Base-by-base conservation (phyloP, 805 yeast species). In the Candida rishiriensis region DNA sequence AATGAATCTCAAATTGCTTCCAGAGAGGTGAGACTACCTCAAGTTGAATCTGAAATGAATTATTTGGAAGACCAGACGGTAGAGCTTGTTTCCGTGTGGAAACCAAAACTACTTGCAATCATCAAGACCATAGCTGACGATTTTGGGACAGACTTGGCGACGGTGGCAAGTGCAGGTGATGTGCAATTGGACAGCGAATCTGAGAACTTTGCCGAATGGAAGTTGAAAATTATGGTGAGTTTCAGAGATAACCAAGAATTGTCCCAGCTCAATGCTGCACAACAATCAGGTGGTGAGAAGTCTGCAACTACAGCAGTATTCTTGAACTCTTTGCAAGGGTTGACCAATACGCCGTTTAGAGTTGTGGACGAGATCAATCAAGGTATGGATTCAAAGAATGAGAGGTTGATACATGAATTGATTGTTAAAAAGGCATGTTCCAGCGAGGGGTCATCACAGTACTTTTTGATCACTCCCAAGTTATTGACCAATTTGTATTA, bases 321-420 rank as follows among this genome's bases (percentile, higher is more conserved):
- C 60, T 76, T 93, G 59, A 86, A 93, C 72, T 83, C 98, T 1
- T 70, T 93, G 50, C 99, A 93, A 66, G 91, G 89, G 10, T 72
- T 85, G 45, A 83, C 97, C 0, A 75, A 76, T 28, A 88, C 97
- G 0, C 98, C 99, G 10, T 88, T 93, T 58, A 72, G 98, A 59
- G 90, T 91, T 3, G 97, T 93, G 8, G 99, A 93, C 66, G 99
- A 93, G 70, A 95, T 93, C 50, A 93, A 93, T 61, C 99, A 93
- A 68, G 99, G 99, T 53, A 90, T 93, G 98, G 99, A 93, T 66
- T 85, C 95, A 11, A 78, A 78, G 48, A 93, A 93, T 59, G 99
- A 93, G 64, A 78, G 90, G 49, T 73, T 79, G 67, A 90, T 93
- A 2, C 97, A 91, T 60, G 76, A 78, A 49, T 78, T 87, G 49